Evolutionary conservation across 1,284 basidiomycete species (phyloP), one percentile per base, ranked within the genome.

Genomic region (Gomphus sp.): DNA sequence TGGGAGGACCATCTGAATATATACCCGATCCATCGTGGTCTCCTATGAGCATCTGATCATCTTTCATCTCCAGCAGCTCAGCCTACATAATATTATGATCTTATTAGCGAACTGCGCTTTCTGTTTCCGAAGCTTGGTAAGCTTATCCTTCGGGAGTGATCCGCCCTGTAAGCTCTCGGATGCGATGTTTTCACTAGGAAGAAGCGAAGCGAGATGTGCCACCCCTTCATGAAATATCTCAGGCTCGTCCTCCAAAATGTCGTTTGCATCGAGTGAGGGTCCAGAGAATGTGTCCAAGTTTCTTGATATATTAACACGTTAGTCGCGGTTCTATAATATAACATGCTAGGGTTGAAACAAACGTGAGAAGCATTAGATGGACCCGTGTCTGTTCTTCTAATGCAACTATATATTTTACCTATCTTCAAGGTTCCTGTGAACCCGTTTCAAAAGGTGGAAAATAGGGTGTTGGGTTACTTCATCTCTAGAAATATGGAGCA

Each of bases 251-350:
- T 67, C 66, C 2, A 62, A 64, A 43, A 66, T 65, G 56, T 82
- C 81, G 2, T 81, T 81, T 18, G 68, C 69, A 18, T 78, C 82
- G 25, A 88, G 73, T 48, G 71, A 81, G 33, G 87, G 73, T 56
- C 76, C 76, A 0, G 84, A 79, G 66, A 87, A 82, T 14, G 79
- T 71, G 66, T 86, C 84, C 14, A 90, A 62, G 56, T 89, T 83
- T 18, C 88, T 76, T 12, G 80, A 72, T 1, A 84, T 81, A 66
- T 90, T 84, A 47, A 89, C 73, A 62, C 77, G 79, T 65, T 82
- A 76, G 5, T 85, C 81, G 55, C 87, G 81, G 70, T 80, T 77
- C 85, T 87, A 64, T 41, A 41, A 22, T 52, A 62, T 55, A 48
- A 51, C 55, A 6, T 50, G 47, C 31, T 14, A 39, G 4, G 22